Evolutionary conservation across 805 yeast species (phyloP).

Genomic region (Cyberlindnera mrakii): DNA sequence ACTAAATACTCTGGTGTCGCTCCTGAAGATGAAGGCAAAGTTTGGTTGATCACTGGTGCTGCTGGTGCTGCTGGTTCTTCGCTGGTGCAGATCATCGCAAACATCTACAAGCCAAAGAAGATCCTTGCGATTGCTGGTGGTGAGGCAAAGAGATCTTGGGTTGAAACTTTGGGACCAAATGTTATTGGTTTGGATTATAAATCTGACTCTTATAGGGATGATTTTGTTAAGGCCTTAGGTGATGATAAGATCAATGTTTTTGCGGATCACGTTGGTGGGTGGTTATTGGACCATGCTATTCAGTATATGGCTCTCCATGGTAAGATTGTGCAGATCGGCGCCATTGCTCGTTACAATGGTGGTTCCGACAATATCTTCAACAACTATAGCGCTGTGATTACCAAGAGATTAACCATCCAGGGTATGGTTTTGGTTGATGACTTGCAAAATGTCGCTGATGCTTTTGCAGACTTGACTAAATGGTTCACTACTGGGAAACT

Average conservation of each 20-base stretch:
- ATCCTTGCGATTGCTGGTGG: constrained; percentile 63
- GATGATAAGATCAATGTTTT: constrained; percentile 45
- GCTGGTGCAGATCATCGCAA: constrained; percentile 51
- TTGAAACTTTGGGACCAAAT: constrained; percentile 50
- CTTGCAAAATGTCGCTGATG: constrained; percentile 31
- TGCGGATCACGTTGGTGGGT: constrained; percentile 64
- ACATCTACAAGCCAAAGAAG: constrained; percentile 43
- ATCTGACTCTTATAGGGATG: constrained; percentile 30
- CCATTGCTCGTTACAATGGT: constrained; percentile 50
- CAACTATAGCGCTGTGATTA: constrained; percentile 38
- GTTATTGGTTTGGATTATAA: constrained; percentile 49
- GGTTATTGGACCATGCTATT: constrained; percentile 40
- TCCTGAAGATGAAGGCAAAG: constrained; percentile 35
- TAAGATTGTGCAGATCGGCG: constrained; percentile 54
- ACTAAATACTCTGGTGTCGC: constrained; percentile 41
- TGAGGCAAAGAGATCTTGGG: constrained; percentile 45
- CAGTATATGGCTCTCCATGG: constrained; percentile 32
- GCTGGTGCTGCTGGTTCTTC: constrained; percentile 70
- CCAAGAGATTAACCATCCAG: constrained; percentile 42
- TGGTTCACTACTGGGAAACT: constrained; percentile 38
- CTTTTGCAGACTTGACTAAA: constrained; percentile 28
- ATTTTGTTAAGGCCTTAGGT: constrained; percentile 36
- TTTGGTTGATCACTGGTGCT: constrained; percentile 55
- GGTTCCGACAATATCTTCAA: constrained; percentile 28
- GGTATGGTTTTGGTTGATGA: constrained; percentile 51